Conservation (phyloP, 306 rosid genomes). For the Gastrolobium bilobum region DNA sequence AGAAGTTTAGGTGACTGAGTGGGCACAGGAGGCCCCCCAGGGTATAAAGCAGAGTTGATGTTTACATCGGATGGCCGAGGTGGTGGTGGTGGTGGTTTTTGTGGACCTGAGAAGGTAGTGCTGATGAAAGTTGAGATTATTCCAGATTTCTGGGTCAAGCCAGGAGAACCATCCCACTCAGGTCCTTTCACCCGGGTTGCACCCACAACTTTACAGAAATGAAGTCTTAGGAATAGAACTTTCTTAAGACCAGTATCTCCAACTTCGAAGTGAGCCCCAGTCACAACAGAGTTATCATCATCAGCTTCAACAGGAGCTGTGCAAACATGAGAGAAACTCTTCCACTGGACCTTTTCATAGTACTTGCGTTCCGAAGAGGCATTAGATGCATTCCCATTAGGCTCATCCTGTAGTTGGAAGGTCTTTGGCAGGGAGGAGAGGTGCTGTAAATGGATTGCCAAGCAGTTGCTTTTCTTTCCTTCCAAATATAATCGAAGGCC, state of each 20-base stretch:
- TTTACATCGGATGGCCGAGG: slow-evolving; percentile 77
- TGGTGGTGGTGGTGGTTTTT: slow-evolving; percentile 72
- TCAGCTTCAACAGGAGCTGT: slow-evolving; percentile 81
- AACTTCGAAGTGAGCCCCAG: slow-evolving; percentile 83
- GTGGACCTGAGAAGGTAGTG: slow-evolving; percentile 73
- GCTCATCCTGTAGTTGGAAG: slow-evolving; percentile 64
- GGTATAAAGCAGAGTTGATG: slow-evolving; percentile 85
- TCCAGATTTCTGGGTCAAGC: slow-evolving; percentile 83
- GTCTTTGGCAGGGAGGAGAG: slow-evolving; percentile 83
- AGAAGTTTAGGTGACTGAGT: slow-evolving; percentile 78
- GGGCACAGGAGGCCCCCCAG: slow-evolving; percentile 84
- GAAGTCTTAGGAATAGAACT: slow-evolving; percentile 73
- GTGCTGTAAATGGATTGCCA: slow-evolving; percentile 92
- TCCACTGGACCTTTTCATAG: slow-evolving; percentile 90
- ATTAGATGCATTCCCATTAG: slow-evolving; percentile 44
- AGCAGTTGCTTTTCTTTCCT: slow-evolving; percentile 82
- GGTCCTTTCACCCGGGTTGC: slow-evolving; percentile 53
- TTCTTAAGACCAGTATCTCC: slow-evolving; percentile 75
- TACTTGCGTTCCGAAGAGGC: slow-evolving; percentile 66
- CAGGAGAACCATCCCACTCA: slow-evolving; percentile 83
- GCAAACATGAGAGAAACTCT: slow-evolving; percentile 91
- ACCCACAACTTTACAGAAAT: slow-evolving; percentile 62
- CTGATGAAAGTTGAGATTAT: slow-evolving; percentile 79
- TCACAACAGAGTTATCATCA: slow-evolving; percentile 72
- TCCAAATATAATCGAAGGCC: slow-evolving; percentile 88